A percentile compares a stretch with the other conserved stretches of the same genome.
These are phyloP conservation scores for Chalara sp. DNA, from an alignment of 2,329 filamentous ascomycete genomes.

Conservation along the genomic window DNA sequence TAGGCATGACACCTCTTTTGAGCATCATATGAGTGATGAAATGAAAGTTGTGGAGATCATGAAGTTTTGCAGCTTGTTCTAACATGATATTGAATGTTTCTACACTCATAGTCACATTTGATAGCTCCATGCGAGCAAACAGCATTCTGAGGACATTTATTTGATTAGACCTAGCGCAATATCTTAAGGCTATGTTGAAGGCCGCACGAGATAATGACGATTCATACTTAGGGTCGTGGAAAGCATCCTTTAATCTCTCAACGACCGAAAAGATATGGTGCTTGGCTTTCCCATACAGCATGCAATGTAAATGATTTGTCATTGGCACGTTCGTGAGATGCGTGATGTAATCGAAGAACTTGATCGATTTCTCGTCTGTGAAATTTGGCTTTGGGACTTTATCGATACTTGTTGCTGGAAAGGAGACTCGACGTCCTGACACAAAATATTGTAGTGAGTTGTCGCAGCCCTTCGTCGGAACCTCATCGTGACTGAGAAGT, in stretches of 20 bases:
- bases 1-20: conserved; percentile 29
- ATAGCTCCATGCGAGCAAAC: conserved; percentile 28
- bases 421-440: too few species aligned
- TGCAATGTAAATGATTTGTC: conserved; percentile 13
- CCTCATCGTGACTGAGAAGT: too few species aligned
- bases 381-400: conserved; percentile 9
- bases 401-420: conserved; percentile 9
- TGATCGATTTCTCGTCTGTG: conserved; percentile 24
- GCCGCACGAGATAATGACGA: conserved; percentile 32
- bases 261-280: conserved; percentile 14
- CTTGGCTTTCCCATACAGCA: conserved; percentile 11
- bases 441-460: too few species aligned
- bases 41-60: conserved; percentile 33
- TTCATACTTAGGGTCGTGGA: conserved; percentile 25
- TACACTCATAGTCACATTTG: conserved; percentile 24
- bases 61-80: conserved; percentile 27
- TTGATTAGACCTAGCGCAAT: conserved; percentile 28
- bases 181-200: conserved; percentile 33
- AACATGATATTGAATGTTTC: conserved; percentile 40
- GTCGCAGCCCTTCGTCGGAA: too few species aligned
- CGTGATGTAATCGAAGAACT: conserved; percentile 33
- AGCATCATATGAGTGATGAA: conserved; percentile 37
- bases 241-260: conserved; percentile 25
- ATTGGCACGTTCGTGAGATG: conserved; percentile 26
- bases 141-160: conserved; percentile 27